Percentiles rank a stretch among this genome's conserved stretches.
These are phyloP conservation scores for Volvariella surrecta DNA, from an alignment of 1,284 basidiomycete species.

Conservation along the genomic window DNA sequence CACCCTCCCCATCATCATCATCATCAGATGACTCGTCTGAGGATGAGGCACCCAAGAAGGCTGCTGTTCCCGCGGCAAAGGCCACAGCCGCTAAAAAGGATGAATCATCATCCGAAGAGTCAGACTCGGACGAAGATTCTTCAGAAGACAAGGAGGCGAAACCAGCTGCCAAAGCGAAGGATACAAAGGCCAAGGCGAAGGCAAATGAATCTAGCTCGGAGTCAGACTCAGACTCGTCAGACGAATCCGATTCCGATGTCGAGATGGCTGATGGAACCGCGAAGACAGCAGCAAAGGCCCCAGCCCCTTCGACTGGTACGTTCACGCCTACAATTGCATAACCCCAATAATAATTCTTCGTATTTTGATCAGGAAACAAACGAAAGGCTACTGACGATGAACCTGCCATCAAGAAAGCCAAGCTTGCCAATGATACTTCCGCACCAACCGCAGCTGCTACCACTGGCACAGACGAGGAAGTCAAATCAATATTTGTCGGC, in stretches of 20 bases:
- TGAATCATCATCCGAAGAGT: neutral
- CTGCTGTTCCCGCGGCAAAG: neutral
- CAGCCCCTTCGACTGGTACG: neutral
- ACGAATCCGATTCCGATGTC: conserved; percentile 41
- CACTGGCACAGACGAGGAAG: conserved; percentile 28
- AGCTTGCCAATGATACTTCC: conserved; percentile 53
- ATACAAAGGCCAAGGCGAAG: conserved; percentile 4
- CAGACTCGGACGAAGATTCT: neutral
- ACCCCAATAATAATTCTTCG: conserved; percentile 10
- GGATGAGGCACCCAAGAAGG: neutral
- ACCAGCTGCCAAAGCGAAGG: neutral
- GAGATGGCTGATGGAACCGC: conserved; percentile 42
- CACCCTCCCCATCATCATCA: conserved; percentile 9
- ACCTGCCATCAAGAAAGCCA: conserved; percentile 73
- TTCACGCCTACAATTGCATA: conserved; percentile 31
- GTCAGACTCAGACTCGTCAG: conserved; percentile 23
- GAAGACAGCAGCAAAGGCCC: too few relatives aligned
- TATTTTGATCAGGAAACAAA: conserved; percentile 35
- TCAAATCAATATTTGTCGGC: conserved; percentile 86
- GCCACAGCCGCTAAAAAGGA: neutral
- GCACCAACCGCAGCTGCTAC: conserved; percentile 34
- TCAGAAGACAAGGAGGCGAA: neutral
- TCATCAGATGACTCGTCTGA: conserved; percentile 9
- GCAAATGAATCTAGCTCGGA: conserved; percentile 9
- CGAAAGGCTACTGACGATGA: conserved; percentile 76